Evolutionary conservation across 371 early-diverging fungal genomes (phyloP).

Genomic region (Mortierella sp.): DNA sequence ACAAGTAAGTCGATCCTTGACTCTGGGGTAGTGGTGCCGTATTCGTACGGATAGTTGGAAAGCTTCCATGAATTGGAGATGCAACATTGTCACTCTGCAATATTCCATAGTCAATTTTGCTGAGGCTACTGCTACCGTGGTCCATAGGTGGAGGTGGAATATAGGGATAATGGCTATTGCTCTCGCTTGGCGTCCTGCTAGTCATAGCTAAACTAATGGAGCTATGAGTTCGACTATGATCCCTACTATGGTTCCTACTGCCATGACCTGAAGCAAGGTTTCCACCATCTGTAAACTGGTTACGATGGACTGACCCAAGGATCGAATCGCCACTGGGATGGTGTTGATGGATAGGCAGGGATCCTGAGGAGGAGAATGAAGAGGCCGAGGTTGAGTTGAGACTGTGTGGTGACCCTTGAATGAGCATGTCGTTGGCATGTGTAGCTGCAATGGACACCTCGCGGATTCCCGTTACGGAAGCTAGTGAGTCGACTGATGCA

Average conservation of each 20-base stretch:
- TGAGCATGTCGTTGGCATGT: constrained; percentile 23
- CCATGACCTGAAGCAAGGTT: constrained; percentile 5
- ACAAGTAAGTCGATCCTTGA: constrained; percentile 40
- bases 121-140: constrained; percentile 2
- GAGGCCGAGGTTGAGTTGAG: constrained; percentile 47
- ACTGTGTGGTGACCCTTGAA: constrained; percentile 47
- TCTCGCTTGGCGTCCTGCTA: constrained; percentile 39
- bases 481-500: constrained; percentile 42
- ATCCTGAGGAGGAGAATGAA: constrained; percentile 44
- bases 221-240: constrained; percentile 32
- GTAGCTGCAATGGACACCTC: constrained; percentile 16
- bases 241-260: constrained; percentile 14
- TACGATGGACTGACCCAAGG: constrained; percentile 20
- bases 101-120: constrained; percentile 2
- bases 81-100: background rate
- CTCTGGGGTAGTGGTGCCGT: constrained; percentile 26
- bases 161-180: constrained; percentile 22
- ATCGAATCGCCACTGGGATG: constrained; percentile 27
- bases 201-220: constrained; percentile 36
- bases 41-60: constrained; percentile 18
- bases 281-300: constrained; percentile 16
- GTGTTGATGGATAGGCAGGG: constrained; percentile 39
- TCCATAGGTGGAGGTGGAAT: constrained; percentile 11
- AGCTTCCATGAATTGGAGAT: background rate
- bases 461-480: constrained; percentile 28